Evolutionary conservation across 1,284 basidiomycete species (phyloP).

Genomic region (Heterobasidion annosum): DNA sequence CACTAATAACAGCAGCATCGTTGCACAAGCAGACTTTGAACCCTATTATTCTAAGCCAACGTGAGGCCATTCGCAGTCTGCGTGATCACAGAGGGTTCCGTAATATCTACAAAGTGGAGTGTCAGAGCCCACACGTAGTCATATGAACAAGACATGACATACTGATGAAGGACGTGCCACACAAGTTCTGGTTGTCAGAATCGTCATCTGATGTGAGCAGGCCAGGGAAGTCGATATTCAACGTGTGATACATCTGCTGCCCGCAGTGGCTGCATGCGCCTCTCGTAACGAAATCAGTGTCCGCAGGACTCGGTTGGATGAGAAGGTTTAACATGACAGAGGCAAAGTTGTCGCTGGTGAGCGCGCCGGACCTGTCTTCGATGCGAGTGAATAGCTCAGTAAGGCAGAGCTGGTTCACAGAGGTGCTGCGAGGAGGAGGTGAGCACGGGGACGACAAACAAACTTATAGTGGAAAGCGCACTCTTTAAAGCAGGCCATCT

Average conservation of each 20-base stretch:
- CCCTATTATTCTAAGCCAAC: constrained; percentile 12
- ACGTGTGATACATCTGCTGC: constrained; percentile 41
- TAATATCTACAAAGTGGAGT: constrained; percentile 22
- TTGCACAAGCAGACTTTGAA: too few relatives aligned
- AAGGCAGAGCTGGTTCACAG: constrained; percentile 37
- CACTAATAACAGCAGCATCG: too few relatives aligned
- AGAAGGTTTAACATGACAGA: constrained; percentile 14
- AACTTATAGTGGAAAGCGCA: constrained; percentile 21
- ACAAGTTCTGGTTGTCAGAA: constrained; percentile 27
- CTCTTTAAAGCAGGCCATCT: constrained; percentile 48
- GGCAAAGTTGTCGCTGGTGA: constrained; percentile 17
- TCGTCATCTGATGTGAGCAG: constrained; percentile 19
- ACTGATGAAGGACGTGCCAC: constrained; percentile 46
- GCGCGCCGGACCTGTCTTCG: constrained; percentile 32
- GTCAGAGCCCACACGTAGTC: neutral
- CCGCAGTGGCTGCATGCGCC: constrained; percentile 46
- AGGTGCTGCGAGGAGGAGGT: constrained; percentile 20
- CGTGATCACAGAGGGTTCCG: constrained; percentile 26
- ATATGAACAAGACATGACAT: constrained; percentile 11
- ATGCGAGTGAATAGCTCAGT: constrained; percentile 39
- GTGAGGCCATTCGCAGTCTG: constrained; percentile 23
- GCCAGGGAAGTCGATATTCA: constrained; percentile 28
- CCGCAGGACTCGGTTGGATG: constrained; percentile 11
- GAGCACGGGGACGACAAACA: neutral
- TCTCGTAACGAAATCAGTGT: constrained; percentile 25